Base-by-base conservation (phyloP, 1,139 yeast species). In the Kluyveromyces marxianus region DNA sequence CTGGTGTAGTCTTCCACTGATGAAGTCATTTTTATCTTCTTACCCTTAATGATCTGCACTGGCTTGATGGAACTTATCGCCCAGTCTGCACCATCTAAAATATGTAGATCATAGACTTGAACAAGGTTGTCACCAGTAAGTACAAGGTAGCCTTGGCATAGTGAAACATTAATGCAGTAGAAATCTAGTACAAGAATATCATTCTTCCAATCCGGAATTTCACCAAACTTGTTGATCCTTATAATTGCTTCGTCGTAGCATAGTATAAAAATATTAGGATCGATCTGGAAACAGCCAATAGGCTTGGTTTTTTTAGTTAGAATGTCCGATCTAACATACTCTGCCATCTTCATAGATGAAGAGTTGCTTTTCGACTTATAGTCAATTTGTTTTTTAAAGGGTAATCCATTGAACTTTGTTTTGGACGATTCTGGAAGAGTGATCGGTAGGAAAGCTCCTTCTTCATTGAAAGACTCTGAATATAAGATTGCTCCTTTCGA, bases 231-330 rank as follows among this genome's bases (percentile, higher is more conserved):
- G 61, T 84, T 83, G 49, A 83, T 75, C 52, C 81, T 82, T 2
- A 88, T 69, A 2, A 88, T 92, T 59, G 83, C 80, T 48, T 82
- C 82, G 49, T 77, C 83, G 65, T 85, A 88, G 35, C 85, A 84
- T 44, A 86, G 66, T 5, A 87, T 62, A 47, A 81, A 77, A 44
- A 75, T 77, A 45, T 75, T 72, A 38, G 77, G 77, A 25, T 72
- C 45, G 2, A 45, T 42, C 70, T 57, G 81, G 74, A 65, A 76
- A 79, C 77, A 85, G 71, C 38, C 83, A 79, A 67, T 81, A 60
- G 39, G 95, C 84, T 51, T 72, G 67, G 49, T 66, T 57, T 54
- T 50, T 48, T 54, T 51, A 24, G 54, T 53, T 1, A 53, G 52
- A 31, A 64, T 58, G 41, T 64, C 67, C 32, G 55, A 57, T 46